Conservation (phyloP, 805 yeast genomes). For the Yarrowia sp. region DNA sequence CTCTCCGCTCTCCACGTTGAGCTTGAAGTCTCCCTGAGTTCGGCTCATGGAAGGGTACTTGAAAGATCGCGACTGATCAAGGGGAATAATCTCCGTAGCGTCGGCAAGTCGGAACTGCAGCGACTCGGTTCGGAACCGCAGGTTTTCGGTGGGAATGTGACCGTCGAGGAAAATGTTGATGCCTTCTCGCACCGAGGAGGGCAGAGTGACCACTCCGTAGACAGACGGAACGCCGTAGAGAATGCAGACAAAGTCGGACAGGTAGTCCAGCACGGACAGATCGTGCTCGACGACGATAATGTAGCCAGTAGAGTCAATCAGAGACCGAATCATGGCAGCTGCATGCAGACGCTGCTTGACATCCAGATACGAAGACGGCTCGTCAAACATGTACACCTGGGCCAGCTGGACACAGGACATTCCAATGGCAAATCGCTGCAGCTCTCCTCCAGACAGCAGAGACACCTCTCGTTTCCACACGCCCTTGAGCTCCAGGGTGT, state of each 20-base stretch:
- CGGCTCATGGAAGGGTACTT: conserved; percentile 77
- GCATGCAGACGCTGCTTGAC: conserved; percentile 98
- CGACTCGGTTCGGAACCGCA: conserved; percentile 95
- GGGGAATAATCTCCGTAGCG: conserved; percentile 64
- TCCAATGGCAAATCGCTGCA: conserved; percentile 97
- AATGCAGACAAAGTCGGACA: conserved; percentile 95
- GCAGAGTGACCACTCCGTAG: conserved; percentile 97
- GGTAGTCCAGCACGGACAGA: conserved; percentile 92
- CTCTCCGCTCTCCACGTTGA: conserved; percentile 78
- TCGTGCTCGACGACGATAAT: conserved; percentile 99
- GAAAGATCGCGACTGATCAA: conserved; percentile 77
- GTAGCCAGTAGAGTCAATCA: conserved; percentile 68
- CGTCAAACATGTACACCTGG: conserved; percentile 98
- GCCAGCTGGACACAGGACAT: conserved; percentile 95
- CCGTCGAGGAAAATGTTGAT: conserved; percentile 98
- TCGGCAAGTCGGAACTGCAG: conserved; percentile 90
- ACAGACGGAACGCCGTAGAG: conserved; percentile 97
- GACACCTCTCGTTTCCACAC: conserved; percentile 84
- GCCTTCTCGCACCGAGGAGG: conserved; percentile 97
- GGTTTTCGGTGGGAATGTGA: conserved; percentile 92
- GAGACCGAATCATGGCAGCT: conserved; percentile 86
- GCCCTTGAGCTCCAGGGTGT: conserved; percentile 67
- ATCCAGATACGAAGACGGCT: conserved; percentile 97
- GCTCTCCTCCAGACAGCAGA: conserved; percentile 95
- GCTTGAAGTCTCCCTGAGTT: conserved; percentile 94